phyloP scores from a whole-genome alignment of 345 rosid species.

The Citrus reticulata region DNA sequence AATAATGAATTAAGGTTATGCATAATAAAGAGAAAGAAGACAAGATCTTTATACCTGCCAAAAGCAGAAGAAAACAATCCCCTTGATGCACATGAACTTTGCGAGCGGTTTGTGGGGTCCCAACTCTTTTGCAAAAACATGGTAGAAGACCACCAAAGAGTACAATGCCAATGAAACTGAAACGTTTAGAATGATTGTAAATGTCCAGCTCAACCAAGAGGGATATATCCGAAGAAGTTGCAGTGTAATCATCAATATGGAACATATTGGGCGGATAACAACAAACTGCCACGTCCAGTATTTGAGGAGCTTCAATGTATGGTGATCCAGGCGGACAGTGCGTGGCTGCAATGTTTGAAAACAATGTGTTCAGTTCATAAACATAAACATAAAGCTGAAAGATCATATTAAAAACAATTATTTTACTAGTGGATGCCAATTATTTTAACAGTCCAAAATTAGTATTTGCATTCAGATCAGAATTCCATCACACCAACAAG shows the following conservation, averaged over 20 bases:
- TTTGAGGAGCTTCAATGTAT: constrained; percentile 65
- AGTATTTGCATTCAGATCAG: neutral
- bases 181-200: constrained; percentile 76
- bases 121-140: constrained; percentile 89
- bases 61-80: constrained; percentile 95
- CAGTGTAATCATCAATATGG: constrained; percentile 71
- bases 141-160: constrained; percentile 82
- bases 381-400: neutral
- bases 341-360: constrained; percentile 54
- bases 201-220: constrained; percentile 94
- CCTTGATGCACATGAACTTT: constrained; percentile 97
- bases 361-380: neutral
- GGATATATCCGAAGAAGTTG: constrained; percentile 72
- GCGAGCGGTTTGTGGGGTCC: constrained; percentile 94
- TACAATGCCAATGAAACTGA: constrained; percentile 92
- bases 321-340: constrained; percentile 69
- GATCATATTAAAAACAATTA: neutral
- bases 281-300: constrained; percentile 99
- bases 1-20: neutral
- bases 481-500: neutral
- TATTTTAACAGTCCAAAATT: neutral
- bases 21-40: neutral
- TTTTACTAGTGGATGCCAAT: neutral
- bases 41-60: constrained; percentile 71
- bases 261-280: constrained; percentile 75